phyloP scores from a whole-genome alignment of 495 filamentous ascomycete species.

The Neurospora sp. region DNA sequence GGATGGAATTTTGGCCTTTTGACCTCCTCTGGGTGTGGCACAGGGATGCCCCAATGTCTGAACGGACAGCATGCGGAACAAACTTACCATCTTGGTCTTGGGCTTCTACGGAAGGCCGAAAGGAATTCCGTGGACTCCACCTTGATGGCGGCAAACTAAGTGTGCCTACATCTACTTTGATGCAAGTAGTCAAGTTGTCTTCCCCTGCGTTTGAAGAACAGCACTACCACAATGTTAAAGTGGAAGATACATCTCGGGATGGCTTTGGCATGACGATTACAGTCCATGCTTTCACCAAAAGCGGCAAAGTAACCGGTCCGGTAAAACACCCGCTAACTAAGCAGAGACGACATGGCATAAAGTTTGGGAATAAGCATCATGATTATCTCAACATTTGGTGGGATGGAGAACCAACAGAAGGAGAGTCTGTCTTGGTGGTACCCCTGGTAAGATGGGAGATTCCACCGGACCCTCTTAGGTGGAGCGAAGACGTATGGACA shows the following conservation, averaged over 20 bases:
- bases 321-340: not conserved
- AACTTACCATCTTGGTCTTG: not conserved
- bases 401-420: not conserved
- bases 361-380: not conserved
- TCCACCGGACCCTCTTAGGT: too few species aligned
- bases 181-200: not conserved
- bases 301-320: not conserved
- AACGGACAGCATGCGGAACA: not conserved
- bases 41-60: not conserved
- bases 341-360: not conserved
- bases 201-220: not conserved
- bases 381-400: not conserved
- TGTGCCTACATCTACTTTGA: not conserved
- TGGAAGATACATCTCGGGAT: not conserved
- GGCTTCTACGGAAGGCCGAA: not conserved
- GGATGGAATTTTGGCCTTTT: not conserved
- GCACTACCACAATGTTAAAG: not conserved
- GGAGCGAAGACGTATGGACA: not conserved
- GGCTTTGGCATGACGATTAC: not conserved
- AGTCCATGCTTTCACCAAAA: not conserved
- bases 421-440: not conserved
- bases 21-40: not conserved
- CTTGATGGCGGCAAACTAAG: not conserved
- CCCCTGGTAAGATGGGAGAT: not conserved
- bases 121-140: not conserved